Base-by-base conservation (phyloP, 371 early-diverging fungal species). In the Vairimorpha necatrix region DNA sequence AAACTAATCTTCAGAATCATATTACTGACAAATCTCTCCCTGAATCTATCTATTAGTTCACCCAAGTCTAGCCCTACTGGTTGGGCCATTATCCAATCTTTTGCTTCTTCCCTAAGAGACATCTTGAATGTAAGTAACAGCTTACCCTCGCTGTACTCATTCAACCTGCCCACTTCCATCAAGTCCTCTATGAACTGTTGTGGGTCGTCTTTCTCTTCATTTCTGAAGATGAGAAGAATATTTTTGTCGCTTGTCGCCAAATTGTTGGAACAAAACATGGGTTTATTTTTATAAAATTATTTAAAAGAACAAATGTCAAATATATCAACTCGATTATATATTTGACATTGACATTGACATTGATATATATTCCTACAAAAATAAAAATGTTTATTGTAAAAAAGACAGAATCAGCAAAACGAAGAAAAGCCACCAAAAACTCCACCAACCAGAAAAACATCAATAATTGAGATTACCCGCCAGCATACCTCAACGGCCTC, bases 231-330 rank as follows among this genome's bases (percentile, higher is more conserved):
- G 30, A 60, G 32, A 60, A 60, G 6, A 60, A 60, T 13, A n/a
- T n/a, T n/a, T 60, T 60, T 60, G 32, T 60, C 30, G 34, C 14
- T 33, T 20, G 20, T 60, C 60, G 14, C 60, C 6, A 60, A 60
- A 14, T n/a, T 60, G 60, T 60, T 60, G 60, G 60, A 60, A 60
- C 26, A 60, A 33, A 60, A 60, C n/a, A n/a, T n/a, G n/a, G n/a
- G n/a, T n/a, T n/a, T n/a, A n/a, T n/a, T n/a, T n/a, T n/a, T n/a
- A n/a, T n/a, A n/a, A n/a, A n/a, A n/a, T n/a, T n/a, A n/a, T n/a
- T n/a, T n/a, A n/a, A n/a, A n/a, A n/a, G n/a, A n/a, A n/a, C n/a
- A n/a, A n/a, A n/a, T n/a, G n/a, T n/a, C n/a, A n/a, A n/a, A n/a
- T n/a, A n/a, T n/a, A n/a, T n/a, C n/a, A n/a, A n/a, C n/a, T n/a